Evolutionary conservation across 768 basidiomycete species (phyloP).

Genomic region (Pseudohyphozyma bogoriensis): DNA sequence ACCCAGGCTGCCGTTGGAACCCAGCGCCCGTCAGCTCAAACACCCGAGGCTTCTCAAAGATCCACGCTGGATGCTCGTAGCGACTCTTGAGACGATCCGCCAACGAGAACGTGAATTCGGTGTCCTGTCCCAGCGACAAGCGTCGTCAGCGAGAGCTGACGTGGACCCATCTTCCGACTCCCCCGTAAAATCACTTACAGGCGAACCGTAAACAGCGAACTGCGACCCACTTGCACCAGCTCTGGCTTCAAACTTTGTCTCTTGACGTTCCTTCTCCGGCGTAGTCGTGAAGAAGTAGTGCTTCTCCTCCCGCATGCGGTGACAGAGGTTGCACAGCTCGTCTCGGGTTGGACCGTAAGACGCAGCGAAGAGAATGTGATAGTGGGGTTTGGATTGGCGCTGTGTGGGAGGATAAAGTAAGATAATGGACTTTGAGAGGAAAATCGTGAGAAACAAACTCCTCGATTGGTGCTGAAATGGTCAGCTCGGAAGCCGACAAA

Average conservation of each 20-base stretch:
- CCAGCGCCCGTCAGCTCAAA: constrained; percentile 72
- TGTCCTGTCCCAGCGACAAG: constrained; percentile 1
- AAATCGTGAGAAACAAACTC: background rate
- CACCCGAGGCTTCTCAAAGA: constrained; percentile 56
- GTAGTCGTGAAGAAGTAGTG: constrained; percentile 5
- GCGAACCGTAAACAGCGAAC: constrained; percentile 6
- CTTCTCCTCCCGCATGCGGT: background rate
- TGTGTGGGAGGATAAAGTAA: constrained; percentile 28
- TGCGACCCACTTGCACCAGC: background rate
- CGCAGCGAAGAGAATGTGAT: constrained; percentile 62
- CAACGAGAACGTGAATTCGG: constrained; percentile 19
- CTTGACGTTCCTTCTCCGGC: background rate
- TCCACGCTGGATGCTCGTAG: constrained; percentile 45
- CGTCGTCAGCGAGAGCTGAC: background rate
- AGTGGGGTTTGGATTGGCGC: constrained; percentile 49
- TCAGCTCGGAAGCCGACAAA: constrained; percentile 51
- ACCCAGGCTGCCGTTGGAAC: constrained; percentile 51
- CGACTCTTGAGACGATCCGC: background rate
- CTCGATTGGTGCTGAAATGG: background rate
- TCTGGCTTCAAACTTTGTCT: background rate
- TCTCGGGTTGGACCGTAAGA: constrained; percentile 63
- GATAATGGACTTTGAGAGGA: background rate
- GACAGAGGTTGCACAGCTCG: constrained; percentile 46
- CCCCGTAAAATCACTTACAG: constrained; percentile 1
- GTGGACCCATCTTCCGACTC: background rate